These are phyloP conservation scores for Ramularia collo-cygni DNA, from an alignment of 2,329 filamentous ascomycete species.

Conservation along the genomic window DNA sequence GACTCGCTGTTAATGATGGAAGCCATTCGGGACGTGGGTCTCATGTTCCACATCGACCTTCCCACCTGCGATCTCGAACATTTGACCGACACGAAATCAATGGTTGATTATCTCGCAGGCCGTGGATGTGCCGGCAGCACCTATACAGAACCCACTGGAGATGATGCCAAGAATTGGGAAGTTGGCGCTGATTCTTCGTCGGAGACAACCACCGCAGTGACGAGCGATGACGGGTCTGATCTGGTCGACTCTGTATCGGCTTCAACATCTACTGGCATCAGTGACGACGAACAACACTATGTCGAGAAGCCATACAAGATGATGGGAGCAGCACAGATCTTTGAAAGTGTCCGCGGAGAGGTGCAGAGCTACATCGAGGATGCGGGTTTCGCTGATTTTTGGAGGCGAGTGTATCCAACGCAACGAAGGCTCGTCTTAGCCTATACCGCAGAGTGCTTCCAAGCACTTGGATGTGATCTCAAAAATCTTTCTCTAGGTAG, in stretches of 20 bases:
- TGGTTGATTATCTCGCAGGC: slow-evolving; percentile 1
- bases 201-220: background rate
- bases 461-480: slow-evolving; percentile 8
- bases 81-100: slow-evolving; percentile 1
- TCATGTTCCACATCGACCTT: slow-evolving; percentile 8
- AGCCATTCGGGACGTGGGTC: slow-evolving; percentile 15
- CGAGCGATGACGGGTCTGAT: background rate
- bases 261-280: background rate
- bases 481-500: background rate
- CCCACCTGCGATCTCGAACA: slow-evolving; percentile 2
- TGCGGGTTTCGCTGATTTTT: slow-evolving; percentile 6
- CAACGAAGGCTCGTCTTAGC: slow-evolving; percentile 5
- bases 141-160: background rate
- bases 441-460: slow-evolving; percentile 8
- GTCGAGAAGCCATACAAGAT: background rate
- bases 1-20: slow-evolving; percentile 25
- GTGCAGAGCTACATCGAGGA: slow-evolving; percentile 2
- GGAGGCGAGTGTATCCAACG: slow-evolving; percentile 4
- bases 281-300: background rate
- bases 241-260: background rate
- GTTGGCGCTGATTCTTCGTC: background rate
- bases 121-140: slow-evolving; percentile 1
- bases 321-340: background rate
- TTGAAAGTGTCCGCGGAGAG: background rate
- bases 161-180: background rate